Conservation (phyloP, 768 basidiomycete species). For the Suillus placidus region DNA sequence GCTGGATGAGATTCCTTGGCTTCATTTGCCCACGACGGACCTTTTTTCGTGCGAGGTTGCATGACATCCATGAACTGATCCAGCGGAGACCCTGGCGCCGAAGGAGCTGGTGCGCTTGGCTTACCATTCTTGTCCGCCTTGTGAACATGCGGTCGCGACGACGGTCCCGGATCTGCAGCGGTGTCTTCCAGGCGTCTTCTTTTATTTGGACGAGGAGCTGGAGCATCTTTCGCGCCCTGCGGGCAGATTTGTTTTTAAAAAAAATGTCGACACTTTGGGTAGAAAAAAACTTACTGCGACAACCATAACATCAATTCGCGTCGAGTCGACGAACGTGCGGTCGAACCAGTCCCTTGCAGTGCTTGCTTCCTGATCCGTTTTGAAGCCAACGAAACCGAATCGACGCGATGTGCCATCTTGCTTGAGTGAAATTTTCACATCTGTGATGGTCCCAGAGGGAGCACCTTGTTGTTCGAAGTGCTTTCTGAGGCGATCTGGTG, state of each 20-base stretch:
- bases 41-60: slow-evolving; percentile 55
- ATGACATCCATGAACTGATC: slow-evolving; percentile 78
- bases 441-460: slow-evolving; percentile 77
- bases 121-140: slow-evolving; percentile 28
- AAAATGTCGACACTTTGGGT: not conserved
- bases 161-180: not conserved
- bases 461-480: slow-evolving; percentile 67
- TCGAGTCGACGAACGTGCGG: slow-evolving; percentile 79
- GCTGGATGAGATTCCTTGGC: slow-evolving; percentile 33
- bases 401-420: slow-evolving; percentile 78
- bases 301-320: slow-evolving; percentile 71
- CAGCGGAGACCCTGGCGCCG: slow-evolving; percentile 43
- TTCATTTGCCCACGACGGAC: slow-evolving; percentile 69
- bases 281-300: slow-evolving; percentile 62
- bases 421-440: slow-evolving; percentile 79
- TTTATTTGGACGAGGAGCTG: slow-evolving; percentile 69
- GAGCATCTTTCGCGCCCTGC: slow-evolving; percentile 71
- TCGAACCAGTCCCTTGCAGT: slow-evolving; percentile 84
- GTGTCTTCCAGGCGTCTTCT: slow-evolving; percentile 49
- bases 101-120: not conserved
- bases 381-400: slow-evolving; percentile 94
- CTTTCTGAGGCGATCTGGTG: slow-evolving; percentile 61
- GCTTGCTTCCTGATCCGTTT: slow-evolving; percentile 72
- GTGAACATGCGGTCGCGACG: slow-evolving; percentile 3
- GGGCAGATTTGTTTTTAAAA: slow-evolving; percentile 9